These are phyloP conservation scores for Myriosclerotinia curreyana DNA, from an alignment of 2,329 filamentous ascomycete species.

Conservation along the genomic window DNA sequence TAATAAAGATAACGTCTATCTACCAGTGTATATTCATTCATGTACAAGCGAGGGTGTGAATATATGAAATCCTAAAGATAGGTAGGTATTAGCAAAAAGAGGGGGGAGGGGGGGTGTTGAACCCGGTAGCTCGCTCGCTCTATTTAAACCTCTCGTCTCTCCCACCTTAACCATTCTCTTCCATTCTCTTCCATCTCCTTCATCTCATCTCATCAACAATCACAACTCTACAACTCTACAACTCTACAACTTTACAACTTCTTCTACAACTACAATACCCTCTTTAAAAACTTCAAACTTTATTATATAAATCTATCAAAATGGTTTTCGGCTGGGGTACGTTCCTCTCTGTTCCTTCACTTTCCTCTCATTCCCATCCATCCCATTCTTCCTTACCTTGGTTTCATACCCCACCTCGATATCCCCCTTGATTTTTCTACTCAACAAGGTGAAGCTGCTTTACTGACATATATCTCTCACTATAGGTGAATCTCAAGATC, in stretches of 20 bases:
- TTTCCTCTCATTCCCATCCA: not conserved
- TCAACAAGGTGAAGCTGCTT: not conserved
- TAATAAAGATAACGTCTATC: too few relatives aligned
- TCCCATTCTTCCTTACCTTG: not conserved
- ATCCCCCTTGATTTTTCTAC: too few relatives aligned
- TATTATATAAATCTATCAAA: conserved; percentile 27
- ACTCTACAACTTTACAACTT: not conserved
- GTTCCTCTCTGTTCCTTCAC: conserved; percentile 9
- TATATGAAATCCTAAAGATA: too few relatives aligned
- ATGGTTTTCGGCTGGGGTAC: conserved; percentile 37
- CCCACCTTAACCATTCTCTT: not conserved
- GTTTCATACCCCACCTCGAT: not conserved
- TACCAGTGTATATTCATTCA: not conserved
- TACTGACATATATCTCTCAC: conserved; percentile 10
- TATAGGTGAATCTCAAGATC: conserved; percentile 44
- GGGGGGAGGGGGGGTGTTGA: not conserved
- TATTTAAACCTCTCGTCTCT: conserved; percentile 23
- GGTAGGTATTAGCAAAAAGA: too few relatives aligned
- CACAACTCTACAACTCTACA: not conserved
- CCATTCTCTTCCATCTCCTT: too few relatives aligned
- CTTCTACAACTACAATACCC: conserved; percentile 4
- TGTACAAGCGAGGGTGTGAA: not conserved
- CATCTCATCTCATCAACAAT: not conserved
- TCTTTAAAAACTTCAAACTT: conserved; percentile 9
- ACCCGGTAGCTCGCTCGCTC: not conserved